Evolutionary conservation across 75 land plant species (phyloP), one percentile per base, ranked within the genome.

Genomic region (Sequoia sempervirens): DNA sequence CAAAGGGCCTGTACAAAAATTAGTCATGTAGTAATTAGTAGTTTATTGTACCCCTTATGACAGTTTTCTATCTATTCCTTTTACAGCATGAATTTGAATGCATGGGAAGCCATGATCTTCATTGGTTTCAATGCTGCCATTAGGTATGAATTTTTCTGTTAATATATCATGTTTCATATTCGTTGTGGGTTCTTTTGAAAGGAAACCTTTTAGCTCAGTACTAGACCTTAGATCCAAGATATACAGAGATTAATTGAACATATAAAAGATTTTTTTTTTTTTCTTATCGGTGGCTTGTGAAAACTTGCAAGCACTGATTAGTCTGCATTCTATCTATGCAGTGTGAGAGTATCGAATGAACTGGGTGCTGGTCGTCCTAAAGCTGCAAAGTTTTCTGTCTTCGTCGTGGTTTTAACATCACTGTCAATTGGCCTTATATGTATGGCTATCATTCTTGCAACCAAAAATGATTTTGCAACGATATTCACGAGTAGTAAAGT

Each of bases 31-130:
- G 23, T n/a, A 20, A 5, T 18, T 4, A 56, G 18, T 4, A 17
- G 23, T 56, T 14, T 3, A 53, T 9, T 5, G 47, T 47, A 20
- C 26, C 26, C 20, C 4, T 18, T 58, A 20, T 20, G 6, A 20
- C 6, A 20, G 64, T 58, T 20, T 6, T 58, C 1, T 17, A 18
- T 3, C 37, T n/a, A 30, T 32, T 41, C 32, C 30, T 81, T 15
- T 85, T 86, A 66, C 87, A 93, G 91, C 89, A 93, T 91, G 94
- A 93, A 88, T 79, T 81, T 93, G 5, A 88, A 91, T 87, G 91
- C 90, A 9, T 91, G 91, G 92, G 92, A 93, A 80, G 91, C 84
- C 54, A 91, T 93, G 89, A 2, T 93, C 9, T 90, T 90, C 68
- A 84, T 93, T 18, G 92, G 91, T 28, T 52, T 93, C 84, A 91